phyloP scores from a whole-genome alignment of 441 rosid genomes.

The Hura crepitans region DNA sequence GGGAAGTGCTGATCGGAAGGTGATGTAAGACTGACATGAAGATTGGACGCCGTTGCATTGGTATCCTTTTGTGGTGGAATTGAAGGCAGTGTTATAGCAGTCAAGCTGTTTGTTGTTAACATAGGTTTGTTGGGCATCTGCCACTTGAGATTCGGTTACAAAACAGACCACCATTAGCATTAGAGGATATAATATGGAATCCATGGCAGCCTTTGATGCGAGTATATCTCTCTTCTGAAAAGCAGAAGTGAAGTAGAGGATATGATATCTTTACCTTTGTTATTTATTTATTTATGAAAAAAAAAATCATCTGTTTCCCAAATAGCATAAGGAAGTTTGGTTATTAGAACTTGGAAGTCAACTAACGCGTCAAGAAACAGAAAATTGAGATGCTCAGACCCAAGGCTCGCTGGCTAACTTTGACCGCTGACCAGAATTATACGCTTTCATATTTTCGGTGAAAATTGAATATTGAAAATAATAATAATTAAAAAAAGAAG shows the following conservation, averaged over 20 bases:
- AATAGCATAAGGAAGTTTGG: neutral
- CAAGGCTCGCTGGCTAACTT: neutral
- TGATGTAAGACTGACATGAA: slow-evolving; percentile 65
- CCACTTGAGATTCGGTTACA: neutral
- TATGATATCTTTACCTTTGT: too few relatives aligned
- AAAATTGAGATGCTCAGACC: neutral
- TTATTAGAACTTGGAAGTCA: neutral
- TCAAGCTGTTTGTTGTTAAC: slow-evolving; percentile 46
- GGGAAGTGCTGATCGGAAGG: slow-evolving; percentile 60
- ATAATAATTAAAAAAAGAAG: too few relatives aligned
- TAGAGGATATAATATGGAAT: neutral
- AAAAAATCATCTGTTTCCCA: too few relatives aligned
- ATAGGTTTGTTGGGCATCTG: slow-evolving; percentile 52
- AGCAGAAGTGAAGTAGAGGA: too few relatives aligned
- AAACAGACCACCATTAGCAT: neutral
- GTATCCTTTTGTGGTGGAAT: slow-evolving; percentile 49
- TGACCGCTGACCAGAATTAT: neutral
- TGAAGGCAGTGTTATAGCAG: slow-evolving; percentile 28
- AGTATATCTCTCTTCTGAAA: too few relatives aligned
- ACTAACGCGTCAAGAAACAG: neutral
- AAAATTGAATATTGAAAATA: too few relatives aligned
- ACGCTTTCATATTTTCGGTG: neutral
- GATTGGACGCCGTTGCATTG: slow-evolving; percentile 43
- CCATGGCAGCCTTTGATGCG: neutral
- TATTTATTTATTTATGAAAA: too few relatives aligned